Evolutionary conservation across 108 stramenopile species (phyloP).

Genomic region (Nitzschia sp.): DNA sequence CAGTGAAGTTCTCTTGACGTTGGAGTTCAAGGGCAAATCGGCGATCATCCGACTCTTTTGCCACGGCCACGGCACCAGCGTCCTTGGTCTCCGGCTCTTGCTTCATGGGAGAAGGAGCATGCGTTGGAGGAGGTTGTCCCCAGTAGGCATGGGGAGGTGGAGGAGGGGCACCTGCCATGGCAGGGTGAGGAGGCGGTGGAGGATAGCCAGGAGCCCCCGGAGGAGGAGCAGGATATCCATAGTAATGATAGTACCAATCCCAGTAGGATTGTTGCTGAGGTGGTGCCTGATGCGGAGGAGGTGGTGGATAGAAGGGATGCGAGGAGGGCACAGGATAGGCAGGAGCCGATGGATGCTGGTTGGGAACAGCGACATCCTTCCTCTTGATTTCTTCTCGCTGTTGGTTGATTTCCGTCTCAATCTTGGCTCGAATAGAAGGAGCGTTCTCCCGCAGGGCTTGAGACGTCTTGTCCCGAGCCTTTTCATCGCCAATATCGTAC

Average conservation of each 20-base stretch:
- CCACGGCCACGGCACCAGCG: background rate
- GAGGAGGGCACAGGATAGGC: background rate
- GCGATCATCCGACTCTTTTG: constrained; percentile 68
- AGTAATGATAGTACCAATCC: constrained; percentile 28
- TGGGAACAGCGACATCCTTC: constrained; percentile 13
- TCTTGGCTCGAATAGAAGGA: constrained; percentile 70
- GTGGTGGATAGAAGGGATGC: constrained; percentile 4
- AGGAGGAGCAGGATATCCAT: constrained; percentile 14
- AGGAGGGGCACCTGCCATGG: constrained; percentile 6
- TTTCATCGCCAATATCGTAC: constrained; percentile 81
- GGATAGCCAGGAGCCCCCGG: constrained; percentile 15
- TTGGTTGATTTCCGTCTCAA: constrained; percentile 58
- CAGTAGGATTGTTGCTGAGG: constrained; percentile 21
- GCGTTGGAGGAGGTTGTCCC: background rate
- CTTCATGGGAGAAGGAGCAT: background rate
- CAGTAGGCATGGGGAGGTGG: constrained; percentile 12
- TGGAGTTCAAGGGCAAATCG: constrained; percentile 72
- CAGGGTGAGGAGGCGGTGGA: constrained; percentile 19
- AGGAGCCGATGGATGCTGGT: background rate
- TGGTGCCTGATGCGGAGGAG: background rate
- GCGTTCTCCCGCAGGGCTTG: constrained; percentile 85
- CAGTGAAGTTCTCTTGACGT: constrained; percentile 68
- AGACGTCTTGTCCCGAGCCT: constrained; percentile 82
- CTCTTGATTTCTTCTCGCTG: constrained; percentile 46
- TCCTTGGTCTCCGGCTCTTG: constrained; percentile 7